Evolutionary conservation across 2,329 filamentous ascomycete genomes (phyloP).

Genomic region (Exophiala oligosperma): DNA sequence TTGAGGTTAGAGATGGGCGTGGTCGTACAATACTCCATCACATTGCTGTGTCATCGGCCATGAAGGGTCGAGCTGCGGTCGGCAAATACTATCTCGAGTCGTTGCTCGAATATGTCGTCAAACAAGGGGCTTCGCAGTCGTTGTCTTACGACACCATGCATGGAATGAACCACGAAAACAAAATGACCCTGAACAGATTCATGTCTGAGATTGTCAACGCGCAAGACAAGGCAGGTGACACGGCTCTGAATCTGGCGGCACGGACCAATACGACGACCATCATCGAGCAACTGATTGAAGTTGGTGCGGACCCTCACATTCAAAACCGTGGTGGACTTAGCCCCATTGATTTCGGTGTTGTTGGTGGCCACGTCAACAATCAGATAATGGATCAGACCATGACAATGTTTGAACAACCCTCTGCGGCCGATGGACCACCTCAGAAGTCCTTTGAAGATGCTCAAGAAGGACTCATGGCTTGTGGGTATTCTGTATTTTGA

Average conservation of each 20-base stretch:
- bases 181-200: slow-evolving; percentile 84
- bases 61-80: slow-evolving; percentile 87
- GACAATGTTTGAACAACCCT: slow-evolving; percentile 47
- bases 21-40: slow-evolving; percentile 93
- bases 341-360: slow-evolving; percentile 91
- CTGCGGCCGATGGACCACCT: slow-evolving; percentile 36
- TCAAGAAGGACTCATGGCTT: slow-evolving; percentile 47
- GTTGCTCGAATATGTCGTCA: slow-evolving; percentile 88
- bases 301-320: slow-evolving; percentile 90
- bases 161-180: slow-evolving; percentile 36
- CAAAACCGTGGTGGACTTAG: slow-evolving; percentile 85
- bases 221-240: slow-evolving; percentile 91
- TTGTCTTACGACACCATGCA: slow-evolving; percentile 44
- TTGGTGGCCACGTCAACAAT: slow-evolving; percentile 61
- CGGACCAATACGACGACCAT: slow-evolving; percentile 91
- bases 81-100: slow-evolving; percentile 96
- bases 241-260: slow-evolving; percentile 89
- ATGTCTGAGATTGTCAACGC: slow-evolving; percentile 97
- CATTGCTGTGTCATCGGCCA: slow-evolving; percentile 92
- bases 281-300: slow-evolving; percentile 93
- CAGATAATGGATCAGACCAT: slow-evolving; percentile 43
- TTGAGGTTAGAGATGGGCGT: slow-evolving; percentile 85
- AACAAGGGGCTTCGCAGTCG: slow-evolving; percentile 63
- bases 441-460: slow-evolving; percentile 46
- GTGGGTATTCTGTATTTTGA: slow-evolving; percentile 32